A percentile compares a stretch with the other conserved stretches of the same genome.
phyloP scores from a whole-genome alignment of 2,329 filamentous ascomycete species.

The Graphilbum sp. region DNA sequence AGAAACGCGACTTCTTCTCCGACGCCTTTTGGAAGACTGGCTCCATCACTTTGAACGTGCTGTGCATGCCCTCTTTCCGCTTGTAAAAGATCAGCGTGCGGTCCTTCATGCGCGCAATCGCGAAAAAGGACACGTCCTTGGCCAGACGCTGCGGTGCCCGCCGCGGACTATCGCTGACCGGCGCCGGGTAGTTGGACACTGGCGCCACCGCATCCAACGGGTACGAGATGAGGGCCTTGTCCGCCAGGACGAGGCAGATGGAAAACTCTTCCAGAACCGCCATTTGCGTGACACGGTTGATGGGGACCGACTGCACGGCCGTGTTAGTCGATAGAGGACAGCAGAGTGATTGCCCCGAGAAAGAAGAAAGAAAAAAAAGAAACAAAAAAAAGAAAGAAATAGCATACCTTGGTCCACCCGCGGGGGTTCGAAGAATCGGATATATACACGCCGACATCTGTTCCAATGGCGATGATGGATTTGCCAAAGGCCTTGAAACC shows the following conservation, averaged over 20 bases:
- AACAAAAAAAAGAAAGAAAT: constrained; percentile 1
- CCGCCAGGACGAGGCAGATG: constrained; percentile 76
- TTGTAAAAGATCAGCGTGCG: constrained; percentile 92
- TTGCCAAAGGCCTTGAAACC: constrained; percentile 74
- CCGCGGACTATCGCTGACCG: constrained; percentile 54
- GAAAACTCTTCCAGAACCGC: constrained; percentile 93
- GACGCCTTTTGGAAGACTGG: constrained; percentile 87
- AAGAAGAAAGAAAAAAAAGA: constrained; percentile 7
- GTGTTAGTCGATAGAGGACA: too few relatives aligned
- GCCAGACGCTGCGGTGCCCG: constrained; percentile 84
- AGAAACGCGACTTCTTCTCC: constrained; percentile 60
- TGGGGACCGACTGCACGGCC: constrained; percentile 51
- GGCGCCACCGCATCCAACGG: constrained; percentile 72
- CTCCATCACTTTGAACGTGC: constrained; percentile 92
- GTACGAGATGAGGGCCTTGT: constrained; percentile 83
- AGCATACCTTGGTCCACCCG: constrained; percentile 71
- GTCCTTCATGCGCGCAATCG: constrained; percentile 93
- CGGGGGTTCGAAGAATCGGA: constrained; percentile 79
- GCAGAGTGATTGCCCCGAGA: constrained; percentile 4
- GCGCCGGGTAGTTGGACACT: constrained; percentile 42
- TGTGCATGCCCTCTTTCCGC: constrained; percentile 80
- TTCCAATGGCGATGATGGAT: constrained; percentile 83
- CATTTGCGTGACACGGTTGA: constrained; percentile 71
- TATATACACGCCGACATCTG: constrained; percentile 84
- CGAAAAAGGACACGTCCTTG: constrained; percentile 93